Evolutionary conservation across 2,329 filamentous ascomycete genomes (phyloP).

Genomic region (Furcasterigmium furcatum): DNA sequence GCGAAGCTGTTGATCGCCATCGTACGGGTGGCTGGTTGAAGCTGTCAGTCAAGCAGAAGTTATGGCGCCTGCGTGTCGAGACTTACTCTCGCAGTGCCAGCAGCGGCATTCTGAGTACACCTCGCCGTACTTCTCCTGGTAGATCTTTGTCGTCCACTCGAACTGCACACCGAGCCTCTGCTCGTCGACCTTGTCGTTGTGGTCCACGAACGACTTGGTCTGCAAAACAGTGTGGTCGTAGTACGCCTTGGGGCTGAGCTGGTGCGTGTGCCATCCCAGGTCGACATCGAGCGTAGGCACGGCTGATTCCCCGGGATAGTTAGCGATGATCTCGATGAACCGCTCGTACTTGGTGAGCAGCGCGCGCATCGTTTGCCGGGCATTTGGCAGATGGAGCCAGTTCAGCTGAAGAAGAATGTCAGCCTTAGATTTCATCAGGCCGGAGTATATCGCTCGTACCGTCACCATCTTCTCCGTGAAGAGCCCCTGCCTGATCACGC

Average conservation of each 20-base stretch:
- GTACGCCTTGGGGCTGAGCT: slow-evolving; percentile 61
- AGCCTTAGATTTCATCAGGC: no score
- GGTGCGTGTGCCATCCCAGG: slow-evolving; percentile 73
- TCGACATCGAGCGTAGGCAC: slow-evolving; percentile 70
- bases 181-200: slow-evolving; percentile 81
- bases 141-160: slow-evolving; percentile 65
- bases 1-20: slow-evolving; percentile 10
- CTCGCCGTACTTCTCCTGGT: slow-evolving; percentile 57
- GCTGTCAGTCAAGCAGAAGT: neutral
- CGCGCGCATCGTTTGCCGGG: slow-evolving; percentile 54
- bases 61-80: neutral
- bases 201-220: slow-evolving; percentile 62
- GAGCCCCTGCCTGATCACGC: slow-evolving; percentile 36
- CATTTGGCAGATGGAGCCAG: slow-evolving; percentile 66
- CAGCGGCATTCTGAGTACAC: slow-evolving; percentile 71
- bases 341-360: slow-evolving; percentile 58
- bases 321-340: slow-evolving; percentile 54
- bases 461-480: slow-evolving; percentile 29
- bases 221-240: slow-evolving; percentile 45
- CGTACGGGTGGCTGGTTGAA: neutral
- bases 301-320: slow-evolving; percentile 37
- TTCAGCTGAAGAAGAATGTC: slow-evolving; percentile 60
- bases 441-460: slow-evolving; percentile 2
- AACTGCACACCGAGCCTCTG: slow-evolving; percentile 59
- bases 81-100: slow-evolving; percentile 69